Evolutionary conservation across 768 basidiomycete genomes (phyloP).

Genomic region (Mycena galopus): DNA sequence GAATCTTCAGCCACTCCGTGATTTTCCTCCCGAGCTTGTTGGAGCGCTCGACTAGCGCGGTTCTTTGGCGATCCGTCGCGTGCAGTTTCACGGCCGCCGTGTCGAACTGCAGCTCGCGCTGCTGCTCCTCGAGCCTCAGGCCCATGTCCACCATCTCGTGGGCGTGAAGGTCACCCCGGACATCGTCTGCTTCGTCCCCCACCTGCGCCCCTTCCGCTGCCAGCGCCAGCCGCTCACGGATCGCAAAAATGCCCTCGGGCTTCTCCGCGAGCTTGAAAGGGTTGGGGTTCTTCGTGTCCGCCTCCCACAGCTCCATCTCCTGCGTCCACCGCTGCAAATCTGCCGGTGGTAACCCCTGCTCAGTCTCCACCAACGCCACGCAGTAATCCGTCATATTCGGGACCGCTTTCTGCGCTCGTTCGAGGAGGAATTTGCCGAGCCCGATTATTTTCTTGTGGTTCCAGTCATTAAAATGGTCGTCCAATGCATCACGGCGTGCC

Average conservation of each 20-base stretch:
- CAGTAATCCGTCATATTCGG: background rate
- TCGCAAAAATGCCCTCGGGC: background rate
- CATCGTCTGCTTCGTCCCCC: too few species aligned
- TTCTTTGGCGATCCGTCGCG: conserved; percentile 29
- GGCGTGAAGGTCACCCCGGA: background rate
- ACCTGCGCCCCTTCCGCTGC: too few species aligned
- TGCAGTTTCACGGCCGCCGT: conserved; percentile 1
- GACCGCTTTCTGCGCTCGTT: background rate
- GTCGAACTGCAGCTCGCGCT: background rate
- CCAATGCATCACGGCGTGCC: too few species aligned
- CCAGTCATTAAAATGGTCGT: too few species aligned
- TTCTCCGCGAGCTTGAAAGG: background rate
- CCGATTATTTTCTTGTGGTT: background rate
- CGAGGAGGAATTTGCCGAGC: background rate
- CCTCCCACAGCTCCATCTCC: conserved; percentile 4
- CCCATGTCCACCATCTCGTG: background rate
- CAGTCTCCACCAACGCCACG: background rate
- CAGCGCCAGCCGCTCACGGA: background rate
- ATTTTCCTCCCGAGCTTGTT: conserved; percentile 40
- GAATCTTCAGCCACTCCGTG: background rate
- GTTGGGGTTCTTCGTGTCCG: background rate
- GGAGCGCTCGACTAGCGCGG: conserved; percentile 43
- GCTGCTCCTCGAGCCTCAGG: conserved; percentile 13
- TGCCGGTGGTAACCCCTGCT: background rate
- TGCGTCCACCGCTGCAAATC: background rate